Evolutionary conservation across 2,329 filamentous ascomycete species (phyloP).

Genomic region (Phoma sp.): DNA sequence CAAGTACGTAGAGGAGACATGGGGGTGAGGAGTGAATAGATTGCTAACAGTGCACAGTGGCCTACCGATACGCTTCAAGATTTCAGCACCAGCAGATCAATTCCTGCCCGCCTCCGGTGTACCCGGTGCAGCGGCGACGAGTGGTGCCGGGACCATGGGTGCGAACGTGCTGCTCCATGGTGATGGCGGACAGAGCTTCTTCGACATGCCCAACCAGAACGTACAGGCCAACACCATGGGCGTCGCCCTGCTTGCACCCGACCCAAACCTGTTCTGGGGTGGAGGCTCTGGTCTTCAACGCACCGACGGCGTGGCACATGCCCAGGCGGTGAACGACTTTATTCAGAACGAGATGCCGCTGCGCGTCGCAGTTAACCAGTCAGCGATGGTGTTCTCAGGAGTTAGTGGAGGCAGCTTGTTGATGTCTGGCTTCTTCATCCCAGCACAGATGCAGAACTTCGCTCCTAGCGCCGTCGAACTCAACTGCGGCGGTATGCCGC

Average conservation of each 20-base stretch:
- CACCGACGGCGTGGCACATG: conserved; percentile 62
- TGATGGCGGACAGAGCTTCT: conserved; percentile 67
- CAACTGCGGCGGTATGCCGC: conserved; percentile 63
- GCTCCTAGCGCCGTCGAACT: conserved; percentile 61
- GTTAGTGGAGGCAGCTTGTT: conserved; percentile 64
- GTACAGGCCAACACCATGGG: conserved; percentile 61
- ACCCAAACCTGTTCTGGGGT: conserved; percentile 65
- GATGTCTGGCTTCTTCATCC: conserved; percentile 65
- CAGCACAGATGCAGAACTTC: conserved; percentile 62
- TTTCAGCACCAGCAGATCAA: conserved; percentile 62
- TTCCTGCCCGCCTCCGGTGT: conserved; percentile 62
- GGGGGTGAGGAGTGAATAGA: not conserved
- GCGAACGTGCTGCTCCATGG: conserved; percentile 67
- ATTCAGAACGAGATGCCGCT: conserved; percentile 59
- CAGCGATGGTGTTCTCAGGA: conserved; percentile 65
- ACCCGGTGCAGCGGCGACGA: conserved; percentile 53
- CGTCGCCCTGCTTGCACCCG: conserved; percentile 62
- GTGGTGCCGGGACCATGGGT: conserved; percentile 47
- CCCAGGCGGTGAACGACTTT: conserved; percentile 63
- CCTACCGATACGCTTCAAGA: conserved; percentile 63
- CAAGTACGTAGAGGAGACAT: not conserved
- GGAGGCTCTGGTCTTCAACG: conserved; percentile 61
- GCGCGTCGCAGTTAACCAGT: conserved; percentile 61
- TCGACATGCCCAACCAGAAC: conserved; percentile 64
- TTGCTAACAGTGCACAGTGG: conserved; percentile 47